Evolutionary conservation across 768 basidiomycete species (phyloP).

Genomic region (Leccinum uliginosum): DNA sequence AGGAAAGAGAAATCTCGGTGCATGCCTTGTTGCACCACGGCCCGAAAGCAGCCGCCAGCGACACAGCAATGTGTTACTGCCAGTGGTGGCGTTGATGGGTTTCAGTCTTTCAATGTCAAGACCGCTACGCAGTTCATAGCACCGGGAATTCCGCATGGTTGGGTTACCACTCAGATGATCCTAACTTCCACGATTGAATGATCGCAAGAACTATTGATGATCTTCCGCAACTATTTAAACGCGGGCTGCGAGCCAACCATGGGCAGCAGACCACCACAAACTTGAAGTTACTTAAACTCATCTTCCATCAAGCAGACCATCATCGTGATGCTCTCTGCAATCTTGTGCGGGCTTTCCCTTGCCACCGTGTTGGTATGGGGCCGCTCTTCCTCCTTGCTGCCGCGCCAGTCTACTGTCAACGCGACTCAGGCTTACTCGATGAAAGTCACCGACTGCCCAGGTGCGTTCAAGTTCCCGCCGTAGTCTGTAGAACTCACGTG

Average conservation of each 20-base stretch:
- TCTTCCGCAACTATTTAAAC: no score
- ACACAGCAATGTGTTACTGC: no score
- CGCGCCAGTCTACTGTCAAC: conserved; percentile 3
- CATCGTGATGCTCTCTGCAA: not conserved
- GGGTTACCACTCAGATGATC: no score
- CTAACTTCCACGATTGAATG: no score
- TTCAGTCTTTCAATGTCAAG: no score
- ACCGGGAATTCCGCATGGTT: no score
- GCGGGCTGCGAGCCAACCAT: no score
- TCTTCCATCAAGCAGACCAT: not conserved
- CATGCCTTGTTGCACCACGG: no score
- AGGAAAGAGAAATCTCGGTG: not conserved
- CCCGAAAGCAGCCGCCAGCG: no score
- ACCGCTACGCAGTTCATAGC: no score
- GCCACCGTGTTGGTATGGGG: conserved; percentile 3
- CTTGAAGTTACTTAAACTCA: not conserved
- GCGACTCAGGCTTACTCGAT: conserved; percentile 17
- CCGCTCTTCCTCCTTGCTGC: conserved; percentile 3
- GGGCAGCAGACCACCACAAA: not conserved
- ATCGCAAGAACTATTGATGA: no score
- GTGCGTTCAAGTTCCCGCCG: conserved; percentile 11
- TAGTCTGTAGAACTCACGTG: not conserved
- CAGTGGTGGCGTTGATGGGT: not conserved
- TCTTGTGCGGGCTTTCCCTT: conserved; percentile 8
- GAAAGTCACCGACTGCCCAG: conserved; percentile 32